Percentiles rank a stretch among this genome's conserved stretches.
Evolutionary conservation across 2,329 filamentous ascomycete species (phyloP).

Genomic region (Colletotrichum musicola): DNA sequence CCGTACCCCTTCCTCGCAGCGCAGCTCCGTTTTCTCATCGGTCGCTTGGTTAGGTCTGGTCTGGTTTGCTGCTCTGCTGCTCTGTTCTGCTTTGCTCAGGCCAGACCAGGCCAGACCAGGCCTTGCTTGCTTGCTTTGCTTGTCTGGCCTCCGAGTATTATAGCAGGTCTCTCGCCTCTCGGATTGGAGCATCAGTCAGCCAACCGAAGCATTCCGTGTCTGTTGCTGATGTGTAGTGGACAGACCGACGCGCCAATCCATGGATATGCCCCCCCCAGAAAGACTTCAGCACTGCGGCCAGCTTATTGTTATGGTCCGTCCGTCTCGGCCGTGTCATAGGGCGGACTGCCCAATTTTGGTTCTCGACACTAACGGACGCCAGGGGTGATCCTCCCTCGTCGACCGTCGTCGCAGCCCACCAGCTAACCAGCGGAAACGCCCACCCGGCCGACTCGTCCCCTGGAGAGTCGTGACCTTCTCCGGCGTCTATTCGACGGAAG

Average conservation of each 20-base stretch:
- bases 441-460: constrained; percentile 9
- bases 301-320: background rate
- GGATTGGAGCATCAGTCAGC: background rate
- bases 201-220: background rate
- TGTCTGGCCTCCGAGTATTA: background rate
- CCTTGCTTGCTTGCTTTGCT: too few relatives aligned
- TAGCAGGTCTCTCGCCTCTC: background rate
- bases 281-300: background rate
- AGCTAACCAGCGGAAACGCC: constrained; percentile 20
- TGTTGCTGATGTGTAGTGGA: background rate
- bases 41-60: constrained; percentile 4
- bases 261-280: background rate
- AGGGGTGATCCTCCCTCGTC: constrained; percentile 21
- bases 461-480: background rate
- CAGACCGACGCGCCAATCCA: constrained; percentile 16
- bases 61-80: background rate
- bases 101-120: too few relatives aligned
- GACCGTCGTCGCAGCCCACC: constrained; percentile 7
- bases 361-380: constrained; percentile 22
- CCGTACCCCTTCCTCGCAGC: background rate
- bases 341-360: constrained; percentile 17
- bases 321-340: constrained; percentile 27
- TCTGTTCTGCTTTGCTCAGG: background rate
- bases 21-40: constrained; percentile 15
- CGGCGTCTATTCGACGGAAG: constrained; percentile 6